Evolutionary conservation across 495 filamentous ascomycete species (phyloP).

Genomic region (Penicillium maclennaniae): DNA sequence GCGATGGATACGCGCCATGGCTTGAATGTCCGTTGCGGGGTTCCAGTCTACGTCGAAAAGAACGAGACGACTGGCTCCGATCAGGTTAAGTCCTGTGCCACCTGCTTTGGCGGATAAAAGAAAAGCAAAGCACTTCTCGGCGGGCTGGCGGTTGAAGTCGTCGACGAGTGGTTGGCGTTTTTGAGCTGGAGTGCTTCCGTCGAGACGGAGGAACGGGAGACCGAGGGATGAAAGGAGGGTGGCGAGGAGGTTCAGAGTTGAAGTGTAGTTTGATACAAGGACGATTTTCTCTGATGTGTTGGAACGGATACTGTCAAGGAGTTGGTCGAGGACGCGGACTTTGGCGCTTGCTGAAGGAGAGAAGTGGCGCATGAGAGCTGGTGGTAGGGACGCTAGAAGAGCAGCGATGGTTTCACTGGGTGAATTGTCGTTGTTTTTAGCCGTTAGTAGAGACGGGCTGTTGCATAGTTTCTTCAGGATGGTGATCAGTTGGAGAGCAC

Average conservation of each 20-base stretch:
- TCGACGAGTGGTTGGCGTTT: constrained; percentile 75
- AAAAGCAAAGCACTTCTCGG: constrained; percentile 64
- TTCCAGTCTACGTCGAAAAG: constrained; percentile 87
- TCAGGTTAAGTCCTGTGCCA: constrained; percentile 72
- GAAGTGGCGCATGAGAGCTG: constrained; percentile 52
- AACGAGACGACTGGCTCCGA: constrained; percentile 70
- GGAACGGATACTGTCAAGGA: constrained; percentile 59
- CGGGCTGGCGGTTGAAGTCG: constrained; percentile 63
- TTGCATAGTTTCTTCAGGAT: constrained; percentile 83
- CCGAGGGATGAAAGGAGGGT: constrained; percentile 59
- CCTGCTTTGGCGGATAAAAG: constrained; percentile 77
- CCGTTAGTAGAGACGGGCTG: constrained; percentile 61
- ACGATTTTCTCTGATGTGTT: constrained; percentile 71
- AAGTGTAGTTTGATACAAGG: constrained; percentile 78
- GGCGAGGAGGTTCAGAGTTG: constrained; percentile 67
- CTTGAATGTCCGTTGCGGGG: constrained; percentile 73
- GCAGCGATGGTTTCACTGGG: constrained; percentile 40
- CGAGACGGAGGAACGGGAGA: constrained; percentile 66
- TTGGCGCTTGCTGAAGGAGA: constrained; percentile 63
- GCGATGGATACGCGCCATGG: constrained; percentile 81
- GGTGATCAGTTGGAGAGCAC: constrained; percentile 71
- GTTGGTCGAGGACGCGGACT: constrained; percentile 64
- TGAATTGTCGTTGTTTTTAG: constrained; percentile 35
- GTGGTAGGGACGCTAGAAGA: constrained; percentile 57
- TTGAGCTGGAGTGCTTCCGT: constrained; percentile 63